Base-by-base conservation (phyloP, 306 rosid species). In the Casuarina equisetifolia region DNA sequence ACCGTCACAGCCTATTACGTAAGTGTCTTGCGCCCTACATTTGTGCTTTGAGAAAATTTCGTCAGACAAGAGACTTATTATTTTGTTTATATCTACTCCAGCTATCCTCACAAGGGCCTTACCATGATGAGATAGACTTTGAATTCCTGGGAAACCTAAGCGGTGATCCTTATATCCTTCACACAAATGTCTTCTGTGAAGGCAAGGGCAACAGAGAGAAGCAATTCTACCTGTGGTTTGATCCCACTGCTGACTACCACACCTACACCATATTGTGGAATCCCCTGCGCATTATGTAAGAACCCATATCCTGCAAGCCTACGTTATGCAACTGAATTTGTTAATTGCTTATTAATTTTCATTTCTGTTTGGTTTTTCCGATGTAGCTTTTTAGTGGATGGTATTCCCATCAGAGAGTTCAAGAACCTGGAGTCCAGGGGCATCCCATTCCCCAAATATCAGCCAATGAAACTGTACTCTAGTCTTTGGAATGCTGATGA, bases 91-190 rank as follows among this genome's bases (percentile, higher is more conserved):
- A 25, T 61, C 15, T 54, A 16, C 12, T 70, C 58, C 80, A 84
- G 90, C 70, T 82, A 48, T 78, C 84, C 1, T 86, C 87, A 7
- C 58, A 74, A 46, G 87, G 85, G 43, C 25, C 55, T 0, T 1
- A 49, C 19, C 82, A 82, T 64, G 90, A 87, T 2, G 88, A 87
- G 80, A 82, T 82, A 52, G 90, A 87, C 71, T 87, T 84, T 32
- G 90, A 87, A 20, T 87, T 84, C 32, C 32, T 25, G 32, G 32
- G 32, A 25, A 25, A 25, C 32, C 32, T 25, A 25, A 25, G 32
- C 32, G 86, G 82, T 6, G 50, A 76, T 0, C 88, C 88, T 13
- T 87, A 75, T 70, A 82, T 80, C 45, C 72, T 87, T 45, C 90
- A 87, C 58, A 84, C 88, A 3, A 83, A 86, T 52, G 76, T 86